Conservation (phyloP, 2,329 filamentous ascomycete species). For the Akanthomyces uredinophilus region DNA sequence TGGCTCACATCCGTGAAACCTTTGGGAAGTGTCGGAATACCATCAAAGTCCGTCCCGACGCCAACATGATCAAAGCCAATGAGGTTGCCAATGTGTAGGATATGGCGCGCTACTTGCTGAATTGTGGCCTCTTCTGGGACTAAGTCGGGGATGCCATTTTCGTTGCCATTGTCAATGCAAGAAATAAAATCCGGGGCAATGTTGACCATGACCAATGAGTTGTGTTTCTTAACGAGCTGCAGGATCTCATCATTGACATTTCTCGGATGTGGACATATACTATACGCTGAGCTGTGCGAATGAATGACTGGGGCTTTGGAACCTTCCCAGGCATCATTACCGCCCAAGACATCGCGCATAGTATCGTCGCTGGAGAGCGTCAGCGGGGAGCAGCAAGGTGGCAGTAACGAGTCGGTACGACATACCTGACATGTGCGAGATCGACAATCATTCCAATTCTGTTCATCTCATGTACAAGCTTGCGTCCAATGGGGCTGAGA, state of each 20-base stretch:
- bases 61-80: slow-evolving; percentile 88
- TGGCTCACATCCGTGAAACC: slow-evolving; percentile 83
- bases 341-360: slow-evolving; percentile 75
- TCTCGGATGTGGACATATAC: slow-evolving; percentile 78
- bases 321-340: slow-evolving; percentile 58
- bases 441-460: slow-evolving; percentile 92
- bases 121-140: slow-evolving; percentile 67
- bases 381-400: not conserved
- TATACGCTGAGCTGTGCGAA: slow-evolving; percentile 78
- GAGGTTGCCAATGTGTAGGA: slow-evolving; percentile 72
- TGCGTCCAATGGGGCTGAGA: slow-evolving; percentile 63
- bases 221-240: slow-evolving; percentile 64
- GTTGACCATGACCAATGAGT: slow-evolving; percentile 86
- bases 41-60: slow-evolving; percentile 86
- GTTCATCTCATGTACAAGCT: slow-evolving; percentile 84
- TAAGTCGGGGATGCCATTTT: slow-evolving; percentile 62
- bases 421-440: slow-evolving; percentile 60
- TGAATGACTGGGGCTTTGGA: slow-evolving; percentile 81
- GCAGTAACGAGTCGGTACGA: not conserved
- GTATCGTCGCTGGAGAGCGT: slow-evolving; percentile 58
- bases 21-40: slow-evolving; percentile 58
- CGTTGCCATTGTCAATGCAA: slow-evolving; percentile 56
- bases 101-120: slow-evolving; percentile 71
- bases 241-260: slow-evolving; percentile 87
- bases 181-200: slow-evolving; percentile 79